phyloP scores from a whole-genome alignment of 345 rosid species.

The thale cress (Arabidopsis thaliana) region TAIR10.1 NC_003076.8:7091501-7092000 shows the following conservation, averaged over 20 bases:
- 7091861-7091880: constrained; percentile 92
- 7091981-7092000: not conserved
- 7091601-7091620: constrained; percentile 56
- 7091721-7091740: constrained; percentile 54
- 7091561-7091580: constrained; percentile 53
- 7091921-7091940: constrained; percentile 10
- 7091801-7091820: constrained; percentile 19
- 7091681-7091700: constrained; percentile 67
- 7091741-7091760: constrained; percentile 85
- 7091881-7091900: constrained; percentile 87
- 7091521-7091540: not conserved
- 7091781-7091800: constrained; percentile 3
- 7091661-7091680: constrained; percentile 84
- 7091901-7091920: constrained; percentile 60
- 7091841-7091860: constrained; percentile 77
- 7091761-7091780: constrained; percentile 15
- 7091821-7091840: constrained; percentile 26
- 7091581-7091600: constrained; percentile 75
- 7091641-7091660: constrained; percentile 62
- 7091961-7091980: not conserved
- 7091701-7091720: constrained; percentile 56
- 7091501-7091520: constrained; percentile 42
- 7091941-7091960: constrained; percentile 5
- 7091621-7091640: constrained; percentile 44
- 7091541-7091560: not conserved